Base-by-base conservation (phyloP, 148 eudicot species). In the Cornus suecica region DNA sequence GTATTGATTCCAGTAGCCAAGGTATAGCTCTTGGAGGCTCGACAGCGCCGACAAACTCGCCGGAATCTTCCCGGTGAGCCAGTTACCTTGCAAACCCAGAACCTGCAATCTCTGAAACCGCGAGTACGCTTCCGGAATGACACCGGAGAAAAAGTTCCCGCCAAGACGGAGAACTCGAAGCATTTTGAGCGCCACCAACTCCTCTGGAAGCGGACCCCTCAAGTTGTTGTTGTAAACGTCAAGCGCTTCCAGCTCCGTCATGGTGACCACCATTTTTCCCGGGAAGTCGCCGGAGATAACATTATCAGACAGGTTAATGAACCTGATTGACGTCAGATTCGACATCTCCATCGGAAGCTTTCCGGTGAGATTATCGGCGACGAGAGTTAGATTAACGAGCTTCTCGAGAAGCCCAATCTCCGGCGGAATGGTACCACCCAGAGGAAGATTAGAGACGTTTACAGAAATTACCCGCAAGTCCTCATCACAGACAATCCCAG, bases 191-290 rank as follows among this genome's bases (percentile, higher is more conserved):
- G 15, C 16, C 4, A 71, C 66, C 0, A 96, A 27, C 65, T 82
- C 82, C 52, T 3, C 14, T 26, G 99, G 98, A 0, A 96, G 83
- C 1, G 68, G 24, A 0, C 99, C 98, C 14, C 72, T 63, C 66
- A 96, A 86, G 71, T 91, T 88, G 66, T 96, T 96, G 75, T 96
- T 86, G 76, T 93, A 96, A 0, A 80, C 66, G 22, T 91, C 97
- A 2, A 96, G 13, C 0, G 41, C 73, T 32, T 87, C 90, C 0
- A 92, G 76, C 16, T 84, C 82, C 9, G 73, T 29, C 72, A 90
- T 30, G 0, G 30, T 25, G 1, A 72, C 16, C 10, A 88, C 61
- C 0, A 84, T 13, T 0, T 64, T 70, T 1, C 78, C 89, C 0
- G 89, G 91, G 42, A 92, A 80, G 0, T 54, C 20, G 1, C 91